These are phyloP conservation scores for Penicillium desertorum DNA, from an alignment of 495 filamentous ascomycete species.

Conservation along the genomic window DNA sequence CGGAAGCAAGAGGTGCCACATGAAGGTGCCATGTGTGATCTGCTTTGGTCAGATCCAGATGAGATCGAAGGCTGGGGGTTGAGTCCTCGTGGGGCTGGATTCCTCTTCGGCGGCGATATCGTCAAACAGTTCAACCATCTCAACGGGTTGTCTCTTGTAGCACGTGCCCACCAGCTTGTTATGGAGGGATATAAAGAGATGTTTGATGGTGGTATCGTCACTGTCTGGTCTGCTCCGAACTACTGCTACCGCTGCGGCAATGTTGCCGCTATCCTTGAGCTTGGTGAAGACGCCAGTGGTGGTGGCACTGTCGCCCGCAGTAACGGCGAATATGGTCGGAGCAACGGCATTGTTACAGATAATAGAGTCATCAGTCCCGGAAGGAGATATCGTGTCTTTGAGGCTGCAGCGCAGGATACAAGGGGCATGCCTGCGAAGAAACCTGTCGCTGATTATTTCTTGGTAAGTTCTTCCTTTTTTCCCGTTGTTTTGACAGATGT, in stretches of 20 bases:
- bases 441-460: slow-evolving; percentile 95
- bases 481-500: background rate
- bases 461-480: slow-evolving; percentile 46
- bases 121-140: slow-evolving; percentile 93
- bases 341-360: slow-evolving; percentile 43
- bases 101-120: slow-evolving; percentile 94
- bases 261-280: slow-evolving; percentile 90
- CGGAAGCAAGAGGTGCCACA: slow-evolving; percentile 98
- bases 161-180: slow-evolving; percentile 93
- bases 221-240: slow-evolving; percentile 96
- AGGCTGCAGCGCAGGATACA: slow-evolving; percentile 93
- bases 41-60: slow-evolving; percentile 97
- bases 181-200: slow-evolving; percentile 99
- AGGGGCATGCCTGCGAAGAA: slow-evolving; percentile 99
- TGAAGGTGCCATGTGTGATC: slow-evolving; percentile 98
- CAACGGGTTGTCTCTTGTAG: slow-evolving; percentile 89
- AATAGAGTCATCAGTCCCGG: slow-evolving; percentile 69
- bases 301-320: slow-evolving; percentile 73
- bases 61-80: slow-evolving; percentile 98
- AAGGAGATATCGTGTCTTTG: slow-evolving; percentile 91
- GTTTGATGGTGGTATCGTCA: slow-evolving; percentile 93
- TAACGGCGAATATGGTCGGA: slow-evolving; percentile 73
- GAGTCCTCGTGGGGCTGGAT: slow-evolving; percentile 90
- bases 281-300: slow-evolving; percentile 78
- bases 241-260: slow-evolving; percentile 99